These are phyloP conservation scores for Suillus spraguei DNA, from an alignment of 768 basidiomycete species.

Conservation along the genomic window DNA sequence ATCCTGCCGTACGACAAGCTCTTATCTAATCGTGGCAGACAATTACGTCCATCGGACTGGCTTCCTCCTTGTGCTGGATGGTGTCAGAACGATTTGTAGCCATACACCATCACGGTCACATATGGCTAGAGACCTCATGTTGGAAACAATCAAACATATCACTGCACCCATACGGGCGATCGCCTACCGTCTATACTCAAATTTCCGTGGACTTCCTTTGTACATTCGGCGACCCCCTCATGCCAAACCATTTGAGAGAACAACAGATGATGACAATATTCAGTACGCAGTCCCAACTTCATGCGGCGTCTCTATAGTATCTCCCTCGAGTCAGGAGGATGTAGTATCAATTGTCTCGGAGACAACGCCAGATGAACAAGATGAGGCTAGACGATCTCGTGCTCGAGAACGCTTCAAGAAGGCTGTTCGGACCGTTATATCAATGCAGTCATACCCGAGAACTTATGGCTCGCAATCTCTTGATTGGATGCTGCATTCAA, in stretches of 20 bases:
- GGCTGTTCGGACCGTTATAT: conserved; percentile 50
- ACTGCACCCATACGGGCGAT: conserved; percentile 2
- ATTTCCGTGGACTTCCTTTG: not conserved
- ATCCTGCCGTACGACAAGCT: conserved; percentile 6
- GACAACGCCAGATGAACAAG: conserved; percentile 29
- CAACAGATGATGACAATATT: not conserved
- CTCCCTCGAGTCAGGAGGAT: conserved; percentile 9
- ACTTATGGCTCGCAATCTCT: not conserved
- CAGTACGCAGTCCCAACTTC: not conserved
- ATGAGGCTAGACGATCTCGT: conserved; percentile 27
- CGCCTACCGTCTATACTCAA: conserved; percentile 1
- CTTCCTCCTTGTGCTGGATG: conserved; percentile 56
- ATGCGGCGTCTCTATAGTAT: not conserved
- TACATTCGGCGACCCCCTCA: conserved; percentile 8
- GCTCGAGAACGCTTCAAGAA: conserved; percentile 41
- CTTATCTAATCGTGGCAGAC: conserved; percentile 23
- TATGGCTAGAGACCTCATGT: conserved; percentile 53
- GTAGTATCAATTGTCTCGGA: conserved; percentile 30
- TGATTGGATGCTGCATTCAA: not conserved
- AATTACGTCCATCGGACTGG: conserved; percentile 43
- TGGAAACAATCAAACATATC: conserved; percentile 29
- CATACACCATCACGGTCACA: conserved; percentile 48
- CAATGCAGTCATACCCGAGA: conserved; percentile 30
- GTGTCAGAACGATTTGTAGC: conserved; percentile 53
- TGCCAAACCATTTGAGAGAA: not conserved